Evolutionary conservation across 306 rosid genomes (phyloP).

Genomic region (Ziziphus jujuba): DNA sequence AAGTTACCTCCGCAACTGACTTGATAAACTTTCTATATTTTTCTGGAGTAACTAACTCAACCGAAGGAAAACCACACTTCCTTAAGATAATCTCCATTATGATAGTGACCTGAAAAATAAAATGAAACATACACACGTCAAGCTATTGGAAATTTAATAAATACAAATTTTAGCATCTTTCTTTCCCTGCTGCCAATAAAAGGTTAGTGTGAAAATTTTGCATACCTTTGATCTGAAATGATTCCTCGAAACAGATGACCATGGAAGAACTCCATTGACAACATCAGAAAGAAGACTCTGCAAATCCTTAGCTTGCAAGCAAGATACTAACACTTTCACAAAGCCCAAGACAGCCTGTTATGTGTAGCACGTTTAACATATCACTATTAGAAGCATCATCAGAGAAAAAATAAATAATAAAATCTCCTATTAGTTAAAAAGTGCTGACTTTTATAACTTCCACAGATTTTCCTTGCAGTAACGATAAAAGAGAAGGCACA

Average conservation of each 20-base stretch:
- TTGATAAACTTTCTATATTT: constrained; percentile 64
- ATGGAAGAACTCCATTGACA: constrained; percentile 58
- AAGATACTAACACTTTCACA: constrained; percentile 83
- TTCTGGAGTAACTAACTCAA: constrained; percentile 63
- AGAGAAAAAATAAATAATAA: background rate
- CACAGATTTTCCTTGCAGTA: constrained; percentile 70
- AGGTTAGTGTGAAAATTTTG: constrained; percentile 21
- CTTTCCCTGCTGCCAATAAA: background rate
- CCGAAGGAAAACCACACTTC: constrained; percentile 78
- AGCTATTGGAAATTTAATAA: background rate
- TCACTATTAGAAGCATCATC: background rate
- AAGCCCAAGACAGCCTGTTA: constrained; percentile 93
- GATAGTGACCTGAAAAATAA: constrained; percentile 59
- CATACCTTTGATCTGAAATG: constrained; percentile 87
- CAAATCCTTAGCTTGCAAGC: constrained; percentile 57
- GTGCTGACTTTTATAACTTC: constrained; percentile 79
- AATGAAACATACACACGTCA: background rate
- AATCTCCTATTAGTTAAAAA: constrained; percentile 1
- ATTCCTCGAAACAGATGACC: constrained; percentile 82
- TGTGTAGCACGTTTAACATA: constrained; percentile 31
- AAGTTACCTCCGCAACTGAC: constrained; percentile 61
- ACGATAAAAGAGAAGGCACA: constrained; percentile 71
- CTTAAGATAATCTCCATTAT: constrained; percentile 75
- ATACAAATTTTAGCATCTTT: background rate
- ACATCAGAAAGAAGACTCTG: constrained; percentile 62